Evolutionary conservation across 805 yeast species (phyloP).

Genomic region (Pichia phayaonensis): DNA sequence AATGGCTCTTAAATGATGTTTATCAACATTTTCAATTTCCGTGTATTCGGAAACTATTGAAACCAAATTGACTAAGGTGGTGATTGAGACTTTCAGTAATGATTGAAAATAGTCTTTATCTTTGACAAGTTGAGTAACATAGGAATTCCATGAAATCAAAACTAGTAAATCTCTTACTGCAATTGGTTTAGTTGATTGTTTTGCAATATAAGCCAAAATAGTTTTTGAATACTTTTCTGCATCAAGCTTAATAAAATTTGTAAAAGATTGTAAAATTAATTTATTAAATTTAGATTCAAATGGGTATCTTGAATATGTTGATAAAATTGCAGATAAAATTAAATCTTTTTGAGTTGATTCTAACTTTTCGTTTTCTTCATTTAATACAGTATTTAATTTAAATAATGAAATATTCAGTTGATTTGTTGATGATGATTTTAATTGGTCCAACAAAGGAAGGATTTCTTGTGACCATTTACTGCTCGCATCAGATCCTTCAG

Average conservation of each 20-base stretch:
- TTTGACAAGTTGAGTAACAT: conserved; percentile 25
- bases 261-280: conserved; percentile 34
- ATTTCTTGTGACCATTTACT: conserved; percentile 13
- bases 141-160: conserved; percentile 49
- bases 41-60: conserved; percentile 19
- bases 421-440: conserved; percentile 30
- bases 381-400: conserved; percentile 25
- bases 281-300: conserved; percentile 43
- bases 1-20: conserved; percentile 35
- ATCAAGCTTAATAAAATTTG: conserved; percentile 27
- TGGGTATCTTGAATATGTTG: conserved; percentile 40
- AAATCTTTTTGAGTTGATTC: conserved; percentile 21
- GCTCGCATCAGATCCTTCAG: conserved; percentile 1
- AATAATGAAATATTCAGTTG: conserved; percentile 30
- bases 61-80: conserved; percentile 32
- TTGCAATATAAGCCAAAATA: conserved; percentile 34
- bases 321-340: conserved; percentile 33
- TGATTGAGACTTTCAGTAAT: conserved; percentile 17
- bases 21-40: conserved; percentile 23
- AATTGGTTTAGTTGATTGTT: conserved; percentile 27
- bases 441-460: conserved; percentile 12
- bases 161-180: conserved; percentile 53
- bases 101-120: conserved; percentile 18
- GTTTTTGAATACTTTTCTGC: conserved; percentile 23
- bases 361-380: conserved; percentile 13